phyloP scores from a whole-genome alignment of 345 rosid species.

The Eucalyptus rudis region DNA sequence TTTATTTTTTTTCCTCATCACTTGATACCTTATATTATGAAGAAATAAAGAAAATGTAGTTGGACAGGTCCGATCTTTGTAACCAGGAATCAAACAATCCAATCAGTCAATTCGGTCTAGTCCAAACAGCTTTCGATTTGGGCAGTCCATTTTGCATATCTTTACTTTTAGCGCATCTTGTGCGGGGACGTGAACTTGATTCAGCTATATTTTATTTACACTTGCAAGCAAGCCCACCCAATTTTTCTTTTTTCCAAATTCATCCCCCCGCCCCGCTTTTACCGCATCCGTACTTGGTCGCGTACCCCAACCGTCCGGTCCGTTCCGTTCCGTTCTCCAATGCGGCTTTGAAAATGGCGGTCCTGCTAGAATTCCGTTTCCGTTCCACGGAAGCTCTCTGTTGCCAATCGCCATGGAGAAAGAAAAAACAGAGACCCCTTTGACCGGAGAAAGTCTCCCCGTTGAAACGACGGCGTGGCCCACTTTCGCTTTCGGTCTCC shows the following conservation, averaged over 20 bases:
- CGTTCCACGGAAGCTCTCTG: background rate
- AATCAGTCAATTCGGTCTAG: fast-evolving
- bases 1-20: too few species aligned
- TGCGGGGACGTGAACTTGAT: background rate
- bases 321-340: background rate
- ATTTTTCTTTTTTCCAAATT: background rate
- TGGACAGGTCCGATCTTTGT: fast-evolving
- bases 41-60: too few species aligned
- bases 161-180: background rate
- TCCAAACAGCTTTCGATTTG: background rate
- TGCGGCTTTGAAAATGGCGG: background rate
- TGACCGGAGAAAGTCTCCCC: background rate
- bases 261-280: background rate
- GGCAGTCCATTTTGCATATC: too few species aligned
- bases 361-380: background rate
- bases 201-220: background rate
- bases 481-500: background rate
- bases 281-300: background rate
- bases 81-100: fast-evolving
- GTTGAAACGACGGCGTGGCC: background rate
- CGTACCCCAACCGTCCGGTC: background rate
- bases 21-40: too few species aligned
- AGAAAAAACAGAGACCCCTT: background rate
- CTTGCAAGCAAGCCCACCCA: background rate
- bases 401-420: background rate